Evolutionary conservation across 2,329 filamentous ascomycete species (phyloP).

Genomic region (Endocalyx cinctus): DNA sequence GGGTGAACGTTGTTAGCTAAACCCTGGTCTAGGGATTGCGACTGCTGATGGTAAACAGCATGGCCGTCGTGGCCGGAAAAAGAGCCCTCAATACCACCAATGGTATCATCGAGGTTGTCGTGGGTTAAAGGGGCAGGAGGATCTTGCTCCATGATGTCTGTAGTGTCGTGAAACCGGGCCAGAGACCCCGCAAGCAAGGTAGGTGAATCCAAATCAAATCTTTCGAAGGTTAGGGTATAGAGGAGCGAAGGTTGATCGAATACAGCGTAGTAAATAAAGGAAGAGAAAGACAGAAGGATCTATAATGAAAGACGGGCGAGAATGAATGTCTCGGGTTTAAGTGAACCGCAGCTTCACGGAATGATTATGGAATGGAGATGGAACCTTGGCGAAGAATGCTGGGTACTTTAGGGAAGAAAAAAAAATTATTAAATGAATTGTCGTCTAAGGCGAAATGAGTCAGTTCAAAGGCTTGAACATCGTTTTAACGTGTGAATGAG

Average conservation of each 20-base stretch:
- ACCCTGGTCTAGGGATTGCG: conserved; percentile 47
- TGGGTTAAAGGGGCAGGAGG: conserved; percentile 14
- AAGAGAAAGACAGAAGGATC: too few relatives aligned
- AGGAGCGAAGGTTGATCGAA: conserved; percentile 1
- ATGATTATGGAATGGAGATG: conserved; percentile 14
- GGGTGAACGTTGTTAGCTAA: conserved; percentile 29
- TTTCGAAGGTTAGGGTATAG: conserved; percentile 3
- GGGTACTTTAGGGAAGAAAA: too few relatives aligned
- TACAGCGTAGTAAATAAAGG: too few relatives aligned
- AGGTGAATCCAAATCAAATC: conserved; percentile 45
- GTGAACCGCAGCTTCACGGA: conserved; percentile 14
- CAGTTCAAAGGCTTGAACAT: too few relatives aligned
- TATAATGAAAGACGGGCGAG: conserved; percentile 6
- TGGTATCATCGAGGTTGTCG: conserved; percentile 43
- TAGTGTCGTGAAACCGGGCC: conserved; percentile 49
- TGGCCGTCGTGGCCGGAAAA: conserved; percentile 28
- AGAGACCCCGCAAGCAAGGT: conserved; percentile 43
- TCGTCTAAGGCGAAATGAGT: too few relatives aligned
- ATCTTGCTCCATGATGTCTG: conserved; percentile 49
- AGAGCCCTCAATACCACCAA: conserved; percentile 45
- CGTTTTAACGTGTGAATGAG: too few relatives aligned
- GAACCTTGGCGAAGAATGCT: conserved; percentile 14
- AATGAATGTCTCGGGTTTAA: conserved; percentile 17
- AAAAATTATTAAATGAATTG: too few relatives aligned
- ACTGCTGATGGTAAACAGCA: conserved; percentile 37